A percentile compares a stretch with the other conserved stretches of the same genome.
These are phyloP conservation scores for Fusarium newnesense DNA, from an alignment of 2,329 filamentous ascomycete species.

Conservation along the genomic window DNA sequence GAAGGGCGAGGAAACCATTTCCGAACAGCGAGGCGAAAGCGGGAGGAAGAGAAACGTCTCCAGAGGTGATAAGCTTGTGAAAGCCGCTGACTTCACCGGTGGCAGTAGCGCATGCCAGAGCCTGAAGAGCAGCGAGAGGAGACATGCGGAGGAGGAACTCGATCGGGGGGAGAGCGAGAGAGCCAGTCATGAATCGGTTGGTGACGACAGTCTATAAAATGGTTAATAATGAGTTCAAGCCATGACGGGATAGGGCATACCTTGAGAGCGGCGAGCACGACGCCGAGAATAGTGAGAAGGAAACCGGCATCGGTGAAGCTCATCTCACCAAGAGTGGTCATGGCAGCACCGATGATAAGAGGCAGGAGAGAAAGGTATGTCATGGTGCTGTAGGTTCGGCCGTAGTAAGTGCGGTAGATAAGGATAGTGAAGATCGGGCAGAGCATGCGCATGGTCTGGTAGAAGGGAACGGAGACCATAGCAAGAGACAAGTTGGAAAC, in stretches of 20 bases:
- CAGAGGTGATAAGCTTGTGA: constrained; percentile 48
- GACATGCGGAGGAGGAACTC: constrained; percentile 73
- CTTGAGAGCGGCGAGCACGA: constrained; percentile 66
- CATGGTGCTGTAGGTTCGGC: constrained; percentile 62
- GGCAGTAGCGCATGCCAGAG: constrained; percentile 60
- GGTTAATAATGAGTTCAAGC: constrained; percentile 24
- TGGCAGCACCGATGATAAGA: constrained; percentile 67
- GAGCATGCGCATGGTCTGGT: constrained; percentile 71
- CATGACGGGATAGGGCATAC: constrained; percentile 43
- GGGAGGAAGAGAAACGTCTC: constrained; percentile 49
- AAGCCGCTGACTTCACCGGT: constrained; percentile 63
- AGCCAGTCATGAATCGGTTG: constrained; percentile 72
- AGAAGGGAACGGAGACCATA: constrained; percentile 73
- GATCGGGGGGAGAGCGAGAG: constrained; percentile 65
- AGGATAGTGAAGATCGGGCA: constrained; percentile 70
- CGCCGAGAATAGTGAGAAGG: constrained; percentile 63
- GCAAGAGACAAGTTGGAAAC: constrained; percentile 71
- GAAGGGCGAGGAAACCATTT: constrained; percentile 65
- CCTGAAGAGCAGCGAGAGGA: constrained; percentile 67
- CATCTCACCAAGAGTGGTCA: constrained; percentile 72
- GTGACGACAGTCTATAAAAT: constrained; percentile 64
- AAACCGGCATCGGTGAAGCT: constrained; percentile 69
- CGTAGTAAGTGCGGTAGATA: constrained; percentile 67
- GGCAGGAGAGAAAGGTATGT: constrained; percentile 71
- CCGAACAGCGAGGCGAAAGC: constrained; percentile 57